Percentiles rank a stretch among this genome's conserved stretches.
These are phyloP conservation scores for Populus euphratica DNA, from an alignment of 345 rosid species.

Conservation along the genomic window DNA sequence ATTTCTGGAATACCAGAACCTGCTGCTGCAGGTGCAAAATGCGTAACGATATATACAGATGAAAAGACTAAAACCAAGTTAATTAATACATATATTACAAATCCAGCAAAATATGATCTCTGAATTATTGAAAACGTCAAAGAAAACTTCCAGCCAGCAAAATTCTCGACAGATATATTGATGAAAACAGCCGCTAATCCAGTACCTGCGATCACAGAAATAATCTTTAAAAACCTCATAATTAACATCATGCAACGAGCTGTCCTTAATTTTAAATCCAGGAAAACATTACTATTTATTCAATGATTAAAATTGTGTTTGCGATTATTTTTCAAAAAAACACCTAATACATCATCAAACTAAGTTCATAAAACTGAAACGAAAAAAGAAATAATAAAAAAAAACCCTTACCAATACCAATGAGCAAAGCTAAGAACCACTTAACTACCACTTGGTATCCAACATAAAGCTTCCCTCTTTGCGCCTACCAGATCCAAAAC, in stretches of 20 bases:
- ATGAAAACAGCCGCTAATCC: conserved; percentile 92
- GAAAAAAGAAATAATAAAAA: background rate
- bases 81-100: conserved; percentile 66
- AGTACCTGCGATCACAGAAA: conserved; percentile 56
- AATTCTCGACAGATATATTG: conserved; percentile 89
- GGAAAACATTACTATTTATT: too few species aligned
- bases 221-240: background rate
- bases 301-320: too few species aligned
- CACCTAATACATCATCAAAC: background rate
- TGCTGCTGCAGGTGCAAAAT: conserved; percentile 98
- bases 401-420: conserved; percentile 64
- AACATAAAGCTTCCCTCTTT: conserved; percentile 75
- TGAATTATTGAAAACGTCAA: conserved; percentile 78
- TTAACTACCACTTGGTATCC: conserved; percentile 71
- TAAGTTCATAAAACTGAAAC: background rate
- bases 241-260: too few species aligned
- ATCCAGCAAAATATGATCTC: conserved; percentile 81
- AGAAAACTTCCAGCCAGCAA: conserved; percentile 90
- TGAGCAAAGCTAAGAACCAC: conserved; percentile 93
- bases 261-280: too few species aligned
- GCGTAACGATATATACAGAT: conserved; percentile 79
- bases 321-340: too few species aligned
- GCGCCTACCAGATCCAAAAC: conserved; percentile 47
- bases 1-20: conserved; percentile 99
- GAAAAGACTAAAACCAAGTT: conserved; percentile 82